These are phyloP conservation scores for Jamesozyma rosinii DNA, from an alignment of 805 yeast species.

Conservation along the genomic window DNA sequence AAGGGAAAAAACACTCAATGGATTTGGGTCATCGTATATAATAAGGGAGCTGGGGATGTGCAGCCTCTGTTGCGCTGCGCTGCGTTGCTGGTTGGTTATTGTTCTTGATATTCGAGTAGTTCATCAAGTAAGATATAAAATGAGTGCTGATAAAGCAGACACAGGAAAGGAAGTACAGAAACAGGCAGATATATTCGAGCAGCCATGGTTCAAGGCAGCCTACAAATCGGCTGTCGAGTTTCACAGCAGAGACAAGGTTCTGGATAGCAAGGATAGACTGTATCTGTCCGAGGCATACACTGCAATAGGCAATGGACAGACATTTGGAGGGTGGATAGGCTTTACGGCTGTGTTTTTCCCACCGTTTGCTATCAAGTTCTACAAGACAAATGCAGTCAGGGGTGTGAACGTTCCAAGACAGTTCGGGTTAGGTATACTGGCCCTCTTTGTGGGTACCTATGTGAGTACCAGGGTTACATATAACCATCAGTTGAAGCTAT, in stretches of 20 bases:
- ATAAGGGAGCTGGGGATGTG: no score
- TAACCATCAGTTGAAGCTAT: constrained; percentile 21
- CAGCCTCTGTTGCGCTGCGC: no score
- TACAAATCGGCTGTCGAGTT: constrained; percentile 38
- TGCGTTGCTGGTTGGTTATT: no score
- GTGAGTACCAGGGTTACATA: constrained; percentile 28
- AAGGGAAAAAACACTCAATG: no score
- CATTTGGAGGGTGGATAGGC: constrained; percentile 35
- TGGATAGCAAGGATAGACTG: constrained; percentile 36
- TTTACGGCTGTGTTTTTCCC: constrained; percentile 35
- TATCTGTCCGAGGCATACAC: constrained; percentile 34
- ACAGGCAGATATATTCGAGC: constrained; percentile 2
- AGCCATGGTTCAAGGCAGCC: constrained; percentile 33
- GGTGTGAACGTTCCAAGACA: constrained; percentile 37
- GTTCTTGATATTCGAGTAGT: no score
- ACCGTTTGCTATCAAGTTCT: constrained; percentile 35
- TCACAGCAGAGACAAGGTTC: constrained; percentile 40
- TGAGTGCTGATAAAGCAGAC: background rate
- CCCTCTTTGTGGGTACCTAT: constrained; percentile 31
- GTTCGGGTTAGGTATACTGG: constrained; percentile 35
- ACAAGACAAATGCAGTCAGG: constrained; percentile 27
- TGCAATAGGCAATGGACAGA: constrained; percentile 30
- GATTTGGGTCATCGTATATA: no score
- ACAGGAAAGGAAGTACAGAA: background rate
- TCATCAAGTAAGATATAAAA: no score